Conservation (phyloP, 106 monocot species). For the Phalaenopsis aphrodite region DNA sequence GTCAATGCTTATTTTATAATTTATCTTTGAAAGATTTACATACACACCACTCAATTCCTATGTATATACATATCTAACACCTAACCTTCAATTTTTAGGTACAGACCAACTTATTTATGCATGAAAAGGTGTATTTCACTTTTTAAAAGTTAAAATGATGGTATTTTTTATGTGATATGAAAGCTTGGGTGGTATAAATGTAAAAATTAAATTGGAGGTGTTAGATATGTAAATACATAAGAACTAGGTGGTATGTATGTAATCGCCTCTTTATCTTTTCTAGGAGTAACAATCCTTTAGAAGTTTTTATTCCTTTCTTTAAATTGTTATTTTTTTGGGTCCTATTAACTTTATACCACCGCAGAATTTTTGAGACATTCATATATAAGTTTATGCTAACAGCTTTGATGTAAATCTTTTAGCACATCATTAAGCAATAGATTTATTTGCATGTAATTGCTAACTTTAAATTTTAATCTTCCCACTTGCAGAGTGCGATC, state of each 20-base stretch:
- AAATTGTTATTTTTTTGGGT: not conserved
- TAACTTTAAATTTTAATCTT: constrained; percentile 6
- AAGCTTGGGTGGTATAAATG: too few species aligned
- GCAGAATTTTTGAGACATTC: not conserved
- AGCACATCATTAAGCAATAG: not conserved
- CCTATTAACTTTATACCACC: not conserved
- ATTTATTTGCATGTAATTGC: not conserved
- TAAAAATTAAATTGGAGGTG: too few species aligned
- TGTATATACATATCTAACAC: too few species aligned
- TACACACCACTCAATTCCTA: too few species aligned
- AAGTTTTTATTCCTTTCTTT: not conserved
- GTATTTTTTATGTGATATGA: too few species aligned
- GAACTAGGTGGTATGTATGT: too few species aligned
- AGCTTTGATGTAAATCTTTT: not conserved
- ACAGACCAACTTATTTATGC: too few species aligned
- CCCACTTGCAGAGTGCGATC: constrained; percentile 51
- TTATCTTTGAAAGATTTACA: not conserved
- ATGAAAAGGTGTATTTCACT: too few species aligned
- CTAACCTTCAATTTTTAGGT: too few species aligned
- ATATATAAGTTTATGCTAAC: not conserved
- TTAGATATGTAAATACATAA: too few species aligned
- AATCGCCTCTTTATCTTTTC: too few species aligned
- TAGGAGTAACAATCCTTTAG: not conserved
- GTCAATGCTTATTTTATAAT: not conserved
- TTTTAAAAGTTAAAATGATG: too few species aligned